These are phyloP conservation scores for Alloteropsis semialata DNA, from an alignment of 176 grass and related monocot species.

Conservation along the genomic window DNA sequence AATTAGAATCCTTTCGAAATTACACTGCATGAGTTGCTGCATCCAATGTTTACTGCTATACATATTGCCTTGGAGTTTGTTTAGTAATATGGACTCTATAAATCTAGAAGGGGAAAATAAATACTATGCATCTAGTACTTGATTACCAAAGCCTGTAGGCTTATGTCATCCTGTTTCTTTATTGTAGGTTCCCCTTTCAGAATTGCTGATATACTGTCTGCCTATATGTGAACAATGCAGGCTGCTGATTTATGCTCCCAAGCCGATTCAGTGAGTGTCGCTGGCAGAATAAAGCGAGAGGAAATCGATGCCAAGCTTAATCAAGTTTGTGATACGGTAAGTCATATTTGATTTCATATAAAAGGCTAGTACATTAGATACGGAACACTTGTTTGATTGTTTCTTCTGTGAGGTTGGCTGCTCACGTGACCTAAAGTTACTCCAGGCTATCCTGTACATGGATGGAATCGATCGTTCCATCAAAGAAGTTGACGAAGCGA, in stretches of 20 bases:
- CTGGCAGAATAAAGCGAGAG: conserved; percentile 31
- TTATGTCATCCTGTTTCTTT: background rate
- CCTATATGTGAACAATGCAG: conserved; percentile 34
- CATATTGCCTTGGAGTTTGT: background rate
- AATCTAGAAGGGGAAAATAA: conserved; percentile 7
- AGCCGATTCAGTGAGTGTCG: conserved; percentile 8
- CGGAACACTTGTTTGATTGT: background rate
- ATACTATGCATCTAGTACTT: background rate
- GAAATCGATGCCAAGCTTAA: conserved; percentile 41
- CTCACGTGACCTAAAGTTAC: background rate
- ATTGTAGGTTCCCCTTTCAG: background rate
- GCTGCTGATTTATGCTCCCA: conserved; percentile 38
- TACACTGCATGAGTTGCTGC: background rate
- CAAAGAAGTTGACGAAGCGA: conserved; percentile 31
- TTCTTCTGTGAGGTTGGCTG: background rate
- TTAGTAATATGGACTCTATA: background rate
- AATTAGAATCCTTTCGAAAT: conserved; percentile 1
- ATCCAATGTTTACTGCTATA: background rate
- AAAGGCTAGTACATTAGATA: background rate
- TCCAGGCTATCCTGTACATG: conserved; percentile 45
- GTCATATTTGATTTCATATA: background rate
- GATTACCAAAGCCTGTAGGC: background rate
- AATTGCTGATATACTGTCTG: background rate
- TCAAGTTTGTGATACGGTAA: conserved; percentile 48
- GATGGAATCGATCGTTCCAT: conserved; percentile 18